Evolutionary conservation across 495 filamentous ascomycete genomes (phyloP).

Genomic region (Daldinia childiae): DNA sequence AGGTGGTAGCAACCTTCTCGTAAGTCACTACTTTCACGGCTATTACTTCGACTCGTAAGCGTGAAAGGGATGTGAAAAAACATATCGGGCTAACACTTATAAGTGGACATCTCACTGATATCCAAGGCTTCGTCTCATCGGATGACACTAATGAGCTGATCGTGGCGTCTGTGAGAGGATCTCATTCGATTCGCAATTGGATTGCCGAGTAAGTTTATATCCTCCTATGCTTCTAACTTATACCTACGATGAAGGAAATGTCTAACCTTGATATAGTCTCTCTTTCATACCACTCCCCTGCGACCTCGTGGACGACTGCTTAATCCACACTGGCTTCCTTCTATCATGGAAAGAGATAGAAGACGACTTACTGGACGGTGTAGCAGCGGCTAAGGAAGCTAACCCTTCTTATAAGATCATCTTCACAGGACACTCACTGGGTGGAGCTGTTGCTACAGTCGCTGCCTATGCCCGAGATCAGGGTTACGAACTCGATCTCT

Average conservation of each 20-base stretch:
- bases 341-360: constrained; percentile 51
- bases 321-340: constrained; percentile 54
- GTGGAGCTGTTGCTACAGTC: constrained; percentile 70
- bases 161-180: constrained; percentile 76
- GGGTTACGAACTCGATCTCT: constrained; percentile 57
- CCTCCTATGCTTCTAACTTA: neutral
- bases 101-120: constrained; percentile 66
- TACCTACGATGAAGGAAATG: neutral
- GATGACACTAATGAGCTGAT: constrained; percentile 70
- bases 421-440: constrained; percentile 74
- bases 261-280: constrained; percentile 38
- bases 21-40: constrained; percentile 48
- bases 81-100: neutral
- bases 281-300: constrained; percentile 47
- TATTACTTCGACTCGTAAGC: neutral
- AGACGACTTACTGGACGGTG: constrained; percentile 26
- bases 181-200: constrained; percentile 70
- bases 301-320: constrained; percentile 46
- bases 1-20: constrained; percentile 67
- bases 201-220: constrained; percentile 65
- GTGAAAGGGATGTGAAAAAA: too few relatives aligned
- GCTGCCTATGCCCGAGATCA: constrained; percentile 66
- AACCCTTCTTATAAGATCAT: constrained; percentile 64
- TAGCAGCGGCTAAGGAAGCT: constrained; percentile 42
- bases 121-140: constrained; percentile 73